Percentiles rank a stretch among this genome's conserved stretches.
Evolutionary conservation across 352 stramenopile genomes (phyloP).

Genomic region (Plasmopara muralis): DNA sequence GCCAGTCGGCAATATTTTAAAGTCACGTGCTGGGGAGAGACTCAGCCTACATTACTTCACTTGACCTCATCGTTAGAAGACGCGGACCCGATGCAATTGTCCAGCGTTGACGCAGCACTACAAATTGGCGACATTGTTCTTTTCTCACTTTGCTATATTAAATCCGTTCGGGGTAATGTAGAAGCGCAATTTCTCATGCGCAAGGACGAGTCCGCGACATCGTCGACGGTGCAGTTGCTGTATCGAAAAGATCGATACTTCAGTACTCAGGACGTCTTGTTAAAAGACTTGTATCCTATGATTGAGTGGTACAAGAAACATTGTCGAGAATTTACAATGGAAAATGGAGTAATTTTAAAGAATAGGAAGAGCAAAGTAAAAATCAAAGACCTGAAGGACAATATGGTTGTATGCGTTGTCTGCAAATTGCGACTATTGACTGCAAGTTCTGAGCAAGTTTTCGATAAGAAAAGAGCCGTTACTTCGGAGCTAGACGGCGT

Average conservation of each 20-base stretch:
- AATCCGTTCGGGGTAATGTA: constrained; percentile 38
- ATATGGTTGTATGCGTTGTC: constrained; percentile 48
- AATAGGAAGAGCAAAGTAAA: constrained; percentile 14
- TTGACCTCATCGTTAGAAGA: constrained; percentile 2
- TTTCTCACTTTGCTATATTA: constrained; percentile 44
- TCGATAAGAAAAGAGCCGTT: constrained; percentile 1
- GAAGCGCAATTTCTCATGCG: constrained; percentile 42
- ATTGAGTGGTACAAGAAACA: constrained; percentile 65
- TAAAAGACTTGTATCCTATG: constrained; percentile 55
- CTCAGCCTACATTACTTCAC: constrained; percentile 29
- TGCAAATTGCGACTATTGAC: constrained; percentile 24
- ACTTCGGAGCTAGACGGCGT: constrained; percentile 33
- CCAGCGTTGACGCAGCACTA: constrained; percentile 22
- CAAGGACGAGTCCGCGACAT: constrained; percentile 15
- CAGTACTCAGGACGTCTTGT: constrained; percentile 38
- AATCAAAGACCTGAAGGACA: constrained; percentile 46
- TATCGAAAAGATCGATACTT: constrained; percentile 56
- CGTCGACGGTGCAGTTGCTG: constrained; percentile 48
- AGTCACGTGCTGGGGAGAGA: constrained; percentile 45
- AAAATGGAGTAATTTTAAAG: not conserved
- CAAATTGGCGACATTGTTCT: constrained; percentile 51
- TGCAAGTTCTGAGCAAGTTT: not conserved
- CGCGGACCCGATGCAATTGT: constrained; percentile 24
- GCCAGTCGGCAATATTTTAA: constrained; percentile 44
- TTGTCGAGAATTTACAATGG: constrained; percentile 32